Percentiles rank a stretch among this genome's conserved stretches.
phyloP scores from a whole-genome alignment of 768 basidiomycete species.

The Suillus bovinus region DNA sequence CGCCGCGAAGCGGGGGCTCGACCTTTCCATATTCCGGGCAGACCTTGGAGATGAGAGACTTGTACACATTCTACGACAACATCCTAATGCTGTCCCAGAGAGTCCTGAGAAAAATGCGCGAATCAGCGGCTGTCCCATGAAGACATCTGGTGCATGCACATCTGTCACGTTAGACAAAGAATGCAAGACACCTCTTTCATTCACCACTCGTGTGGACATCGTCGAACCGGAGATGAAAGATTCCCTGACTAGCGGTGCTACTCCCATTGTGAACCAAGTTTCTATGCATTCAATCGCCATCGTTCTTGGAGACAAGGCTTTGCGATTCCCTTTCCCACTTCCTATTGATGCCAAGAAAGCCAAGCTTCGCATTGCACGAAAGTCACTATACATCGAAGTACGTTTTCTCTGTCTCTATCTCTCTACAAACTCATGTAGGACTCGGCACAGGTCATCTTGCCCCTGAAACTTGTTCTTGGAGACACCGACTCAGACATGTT shows the following conservation, averaged over 20 bases:
- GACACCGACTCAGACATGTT: slow-evolving; percentile 25
- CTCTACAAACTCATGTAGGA: not conserved
- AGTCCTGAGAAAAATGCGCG: slow-evolving; percentile 17
- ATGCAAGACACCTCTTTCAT: slow-evolving; percentile 17
- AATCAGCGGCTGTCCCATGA: not conserved
- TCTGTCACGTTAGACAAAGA: slow-evolving; percentile 19
- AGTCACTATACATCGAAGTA: slow-evolving; percentile 50
- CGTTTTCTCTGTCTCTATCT: not conserved
- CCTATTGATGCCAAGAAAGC: slow-evolving; percentile 39
- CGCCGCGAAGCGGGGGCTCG: not conserved
- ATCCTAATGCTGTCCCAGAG: slow-evolving; percentile 14
- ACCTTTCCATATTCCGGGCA: not conserved
- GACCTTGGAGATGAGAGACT: not conserved
- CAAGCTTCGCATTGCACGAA: slow-evolving; percentile 51
- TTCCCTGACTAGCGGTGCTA: slow-evolving; percentile 18
- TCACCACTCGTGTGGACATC: slow-evolving; percentile 23
- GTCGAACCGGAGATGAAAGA: slow-evolving; percentile 22
- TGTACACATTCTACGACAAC: not conserved
- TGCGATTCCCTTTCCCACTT: slow-evolving; percentile 42
- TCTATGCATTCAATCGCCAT: slow-evolving; percentile 8
- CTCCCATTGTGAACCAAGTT: slow-evolving; percentile 19
- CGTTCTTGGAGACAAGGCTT: slow-evolving; percentile 18
- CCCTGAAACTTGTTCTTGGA: slow-evolving; percentile 17
- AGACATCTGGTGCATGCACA: not conserved
- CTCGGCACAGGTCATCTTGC: slow-evolving; percentile 23